phyloP scores from a whole-genome alignment of 2,329 filamentous ascomycete species.

The Pseudogymnoascus sp. region DNA sequence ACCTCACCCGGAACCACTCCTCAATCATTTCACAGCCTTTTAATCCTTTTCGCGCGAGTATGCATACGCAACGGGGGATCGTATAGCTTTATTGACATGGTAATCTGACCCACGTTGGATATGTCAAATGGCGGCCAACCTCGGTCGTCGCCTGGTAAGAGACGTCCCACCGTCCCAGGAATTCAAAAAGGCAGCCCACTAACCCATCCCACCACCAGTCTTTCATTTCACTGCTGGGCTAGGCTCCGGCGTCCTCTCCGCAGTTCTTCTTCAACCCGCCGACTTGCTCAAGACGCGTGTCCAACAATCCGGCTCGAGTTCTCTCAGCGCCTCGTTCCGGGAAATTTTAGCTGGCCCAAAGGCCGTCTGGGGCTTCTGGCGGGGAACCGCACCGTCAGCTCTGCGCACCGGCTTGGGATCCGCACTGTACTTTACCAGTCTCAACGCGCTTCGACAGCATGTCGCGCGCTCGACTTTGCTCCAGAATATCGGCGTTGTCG shows the following conservation, averaged over 20 bases:
- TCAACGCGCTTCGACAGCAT: slow-evolving; percentile 74
- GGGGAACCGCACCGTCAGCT: slow-evolving; percentile 86
- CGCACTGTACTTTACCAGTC: slow-evolving; percentile 84
- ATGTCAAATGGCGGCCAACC: slow-evolving; percentile 45
- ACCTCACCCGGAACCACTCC: not conserved
- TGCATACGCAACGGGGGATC: not conserved
- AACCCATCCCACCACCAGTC: slow-evolving; percentile 36
- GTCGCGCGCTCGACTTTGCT: slow-evolving; percentile 42
- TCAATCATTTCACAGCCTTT: not conserved
- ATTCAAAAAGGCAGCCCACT: not conserved
- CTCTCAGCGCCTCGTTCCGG: slow-evolving; percentile 61
- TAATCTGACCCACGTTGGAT: slow-evolving; percentile 17
- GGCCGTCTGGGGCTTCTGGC: slow-evolving; percentile 69
- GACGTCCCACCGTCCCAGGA: not conserved
- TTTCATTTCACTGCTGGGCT: slow-evolving; percentile 88
- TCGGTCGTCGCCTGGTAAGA: slow-evolving; percentile 42
- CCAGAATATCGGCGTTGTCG: slow-evolving; percentile 24
- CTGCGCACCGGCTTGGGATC: slow-evolving; percentile 87
- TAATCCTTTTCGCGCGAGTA: not conserved
- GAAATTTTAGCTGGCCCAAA: slow-evolving; percentile 59
- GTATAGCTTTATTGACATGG: slow-evolving; percentile 3
- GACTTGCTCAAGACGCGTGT: slow-evolving; percentile 95
- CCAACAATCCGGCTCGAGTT: slow-evolving; percentile 71
- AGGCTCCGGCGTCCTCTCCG: slow-evolving; percentile 77
- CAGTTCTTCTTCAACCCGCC: slow-evolving; percentile 85